Evolutionary conservation across 1,284 basidiomycete genomes (phyloP), one percentile per base, ranked within the genome.

Genomic region (Marasmius fiardii): DNA sequence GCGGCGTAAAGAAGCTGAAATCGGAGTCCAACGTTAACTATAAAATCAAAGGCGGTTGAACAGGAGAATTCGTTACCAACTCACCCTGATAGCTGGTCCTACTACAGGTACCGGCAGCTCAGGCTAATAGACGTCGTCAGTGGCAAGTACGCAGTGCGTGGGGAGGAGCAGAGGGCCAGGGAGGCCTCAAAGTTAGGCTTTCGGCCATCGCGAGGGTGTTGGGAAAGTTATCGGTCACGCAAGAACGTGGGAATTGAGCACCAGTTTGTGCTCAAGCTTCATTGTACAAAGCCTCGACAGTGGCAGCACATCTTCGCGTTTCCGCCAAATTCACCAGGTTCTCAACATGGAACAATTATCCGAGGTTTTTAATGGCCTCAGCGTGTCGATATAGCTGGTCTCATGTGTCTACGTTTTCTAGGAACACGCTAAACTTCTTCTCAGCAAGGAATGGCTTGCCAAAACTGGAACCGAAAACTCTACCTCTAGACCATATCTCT

Each of bases 401-500:
- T 18, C n/a, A 18, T 47, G 54, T 55, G 44, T 39, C 28, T n/a
- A n/a, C n/a, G n/a, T n/a, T n/a, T 31, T 37, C n/a, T 60, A 90
- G 88, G 79, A 82, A 48, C 75, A 83, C 58, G 71, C 76, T 28
- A 81, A 80, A 55, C 65, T 71, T 31, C 75, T 91, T 39, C 68
- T 86, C 26, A 70, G 71, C 54, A 86, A 82, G 65, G 86, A 89
- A 67, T 91, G 89, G 88, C 74, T 91, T 14, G 80, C 80, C 23
- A 86, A 86, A 68, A 73, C 79, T 54, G 83, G 89, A 63, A 28
- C 23, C 28, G 20, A 24, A 52, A 71, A 73, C 51, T 71, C 72
- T 43, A 79, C 71, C 7, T 83, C 86, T 1, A 81, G 74, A 3
- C 82, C 87, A 28, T 90, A 90, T 70, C 77, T 91, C 58, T 70